Evolutionary conservation across 495 filamentous ascomycete genomes (phyloP).

Genomic region (Aspergillus baeticus): DNA sequence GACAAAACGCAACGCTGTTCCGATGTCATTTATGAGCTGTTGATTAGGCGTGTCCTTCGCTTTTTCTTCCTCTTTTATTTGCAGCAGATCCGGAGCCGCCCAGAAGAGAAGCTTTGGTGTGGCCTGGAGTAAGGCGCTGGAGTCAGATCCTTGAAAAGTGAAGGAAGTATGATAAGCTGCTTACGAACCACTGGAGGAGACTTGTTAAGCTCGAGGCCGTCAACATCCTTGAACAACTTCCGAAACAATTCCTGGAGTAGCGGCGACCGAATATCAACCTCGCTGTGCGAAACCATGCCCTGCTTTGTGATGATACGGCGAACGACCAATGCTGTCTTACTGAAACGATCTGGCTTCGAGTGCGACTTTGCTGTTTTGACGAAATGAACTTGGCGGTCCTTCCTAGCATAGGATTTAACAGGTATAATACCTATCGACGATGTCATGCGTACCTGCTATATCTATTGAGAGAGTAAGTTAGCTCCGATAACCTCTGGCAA

Average conservation of each 20-base stretch:
- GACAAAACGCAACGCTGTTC: neutral
- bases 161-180: neutral
- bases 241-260: neutral
- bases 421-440: neutral
- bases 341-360: neutral
- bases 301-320: neutral
- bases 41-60: neutral
- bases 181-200: neutral
- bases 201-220: slow-evolving; percentile 1
- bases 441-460: too few species aligned
- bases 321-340: neutral
- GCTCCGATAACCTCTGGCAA: too few species aligned
- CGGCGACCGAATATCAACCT: neutral
- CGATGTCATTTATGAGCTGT: neutral
- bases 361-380: slow-evolving; percentile 6
- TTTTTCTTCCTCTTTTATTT: slow-evolving; percentile 2
- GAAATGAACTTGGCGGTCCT: slow-evolving; percentile 2
- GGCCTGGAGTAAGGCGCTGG: neutral
- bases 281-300: neutral
- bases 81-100: neutral
- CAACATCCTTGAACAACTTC: neutral
- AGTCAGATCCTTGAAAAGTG: too few species aligned
- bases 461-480: too few species aligned
- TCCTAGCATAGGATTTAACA: neutral
- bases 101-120: neutral